Conservation (phyloP, 345 rosid genomes). For the Corchorus capsularis region DNA sequence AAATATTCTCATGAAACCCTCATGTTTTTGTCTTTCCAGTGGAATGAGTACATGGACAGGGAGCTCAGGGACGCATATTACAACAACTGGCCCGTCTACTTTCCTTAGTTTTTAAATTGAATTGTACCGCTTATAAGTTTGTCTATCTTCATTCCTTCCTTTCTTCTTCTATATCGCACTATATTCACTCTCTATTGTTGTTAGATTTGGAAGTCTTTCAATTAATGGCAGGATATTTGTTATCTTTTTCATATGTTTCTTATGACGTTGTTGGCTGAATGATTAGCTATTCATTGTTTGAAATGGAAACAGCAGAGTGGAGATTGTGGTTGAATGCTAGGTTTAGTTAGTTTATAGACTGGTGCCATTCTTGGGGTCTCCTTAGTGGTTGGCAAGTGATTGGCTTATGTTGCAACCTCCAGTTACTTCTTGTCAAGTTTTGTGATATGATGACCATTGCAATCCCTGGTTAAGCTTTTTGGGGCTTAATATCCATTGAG, state of each 20-base stretch:
- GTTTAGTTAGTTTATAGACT: not conserved
- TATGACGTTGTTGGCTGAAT: not conserved
- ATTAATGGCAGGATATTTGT: not conserved
- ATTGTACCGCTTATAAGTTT: not conserved
- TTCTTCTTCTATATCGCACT: not conserved
- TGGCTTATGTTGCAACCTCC: too few species aligned
- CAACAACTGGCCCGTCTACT: conserved; percentile 83
- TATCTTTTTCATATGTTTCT: not conserved
- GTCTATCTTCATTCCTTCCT: not conserved
- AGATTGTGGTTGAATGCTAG: not conserved
- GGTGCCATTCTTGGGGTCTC: not conserved
- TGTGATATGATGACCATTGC: not conserved
- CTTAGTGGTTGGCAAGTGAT: too few species aligned
- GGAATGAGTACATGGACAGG: conserved; percentile 81
- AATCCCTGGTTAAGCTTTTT: not conserved
- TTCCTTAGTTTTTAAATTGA: conserved; percentile 45
- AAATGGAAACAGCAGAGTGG: not conserved
- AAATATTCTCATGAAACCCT: conserved; percentile 11
- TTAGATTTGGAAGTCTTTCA: not conserved
- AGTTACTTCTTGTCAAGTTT: too few species aligned
- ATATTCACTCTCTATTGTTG: not conserved
- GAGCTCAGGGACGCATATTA: conserved; percentile 74
- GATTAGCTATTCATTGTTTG: not conserved
- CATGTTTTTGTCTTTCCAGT: conserved; percentile 47
- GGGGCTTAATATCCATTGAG: not conserved